phyloP scores from a whole-genome alignment of 495 filamentous ascomycete genomes.

The Acidomyces sp. region DNA sequence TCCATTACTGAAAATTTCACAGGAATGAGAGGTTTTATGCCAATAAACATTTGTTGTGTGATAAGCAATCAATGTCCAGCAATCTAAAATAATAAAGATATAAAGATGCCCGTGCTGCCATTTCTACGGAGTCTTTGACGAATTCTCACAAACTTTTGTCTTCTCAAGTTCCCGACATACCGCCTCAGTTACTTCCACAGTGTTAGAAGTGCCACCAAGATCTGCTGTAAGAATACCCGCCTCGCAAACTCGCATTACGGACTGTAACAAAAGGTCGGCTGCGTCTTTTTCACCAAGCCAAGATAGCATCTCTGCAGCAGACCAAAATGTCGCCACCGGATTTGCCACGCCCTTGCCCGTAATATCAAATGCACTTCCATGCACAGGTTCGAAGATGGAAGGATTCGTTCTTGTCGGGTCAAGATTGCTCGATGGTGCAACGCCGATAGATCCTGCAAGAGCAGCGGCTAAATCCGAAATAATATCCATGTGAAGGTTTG shows the following conservation, averaged over 20 bases:
- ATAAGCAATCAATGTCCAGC: no score
- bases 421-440: constrained; percentile 47
- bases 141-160: constrained; percentile 6
- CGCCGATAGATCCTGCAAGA: constrained; percentile 29
- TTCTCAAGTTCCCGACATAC: constrained; percentile 38
- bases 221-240: constrained; percentile 46
- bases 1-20: no score
- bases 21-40: no score
- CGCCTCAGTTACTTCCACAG: constrained; percentile 47
- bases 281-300: constrained; percentile 42
- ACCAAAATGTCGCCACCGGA: constrained; percentile 59
- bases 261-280: constrained; percentile 41
- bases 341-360: constrained; percentile 60
- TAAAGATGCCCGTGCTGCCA: no score
- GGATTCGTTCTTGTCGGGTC: constrained; percentile 48
- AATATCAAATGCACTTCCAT: constrained; percentile 59
- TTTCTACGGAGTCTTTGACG: no score
- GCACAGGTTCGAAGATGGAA: constrained; percentile 57
- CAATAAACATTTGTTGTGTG: no score
- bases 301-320: constrained; percentile 51
- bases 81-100: no score
- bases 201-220: constrained; percentile 42
- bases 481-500: constrained; percentile 32
- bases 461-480: constrained; percentile 37
- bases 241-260: constrained; percentile 45